Conservation (phyloP, 495 filamentous ascomycete species). For the Aspergillus bertholletiae region DNA sequence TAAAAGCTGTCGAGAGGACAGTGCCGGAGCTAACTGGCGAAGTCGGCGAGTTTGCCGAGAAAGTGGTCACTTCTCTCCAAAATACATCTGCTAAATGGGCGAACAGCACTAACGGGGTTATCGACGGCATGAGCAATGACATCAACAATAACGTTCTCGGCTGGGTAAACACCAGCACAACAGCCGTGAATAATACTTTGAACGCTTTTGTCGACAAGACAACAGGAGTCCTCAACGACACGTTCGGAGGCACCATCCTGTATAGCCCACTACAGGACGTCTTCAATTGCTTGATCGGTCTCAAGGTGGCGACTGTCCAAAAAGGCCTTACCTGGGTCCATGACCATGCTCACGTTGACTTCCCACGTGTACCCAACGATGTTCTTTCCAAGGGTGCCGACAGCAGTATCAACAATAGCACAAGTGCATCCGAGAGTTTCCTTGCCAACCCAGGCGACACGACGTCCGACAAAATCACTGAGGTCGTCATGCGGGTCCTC, state of each 20-base stretch:
- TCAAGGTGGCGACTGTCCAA: slow-evolving; percentile 73
- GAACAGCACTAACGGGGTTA: slow-evolving; percentile 66
- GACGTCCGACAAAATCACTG: slow-evolving; percentile 76
- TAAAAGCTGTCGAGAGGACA: slow-evolving; percentile 67
- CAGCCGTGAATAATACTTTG: slow-evolving; percentile 79
- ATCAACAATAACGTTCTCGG: slow-evolving; percentile 84
- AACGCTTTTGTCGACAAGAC: slow-evolving; percentile 76
- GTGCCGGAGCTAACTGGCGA: slow-evolving; percentile 71
- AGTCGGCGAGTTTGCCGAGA: slow-evolving; percentile 76
- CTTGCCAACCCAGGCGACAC: slow-evolving; percentile 64
- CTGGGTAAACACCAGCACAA: slow-evolving; percentile 81
- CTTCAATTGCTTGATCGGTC: slow-evolving; percentile 69
- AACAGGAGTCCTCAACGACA: slow-evolving; percentile 61
- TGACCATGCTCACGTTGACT: slow-evolving; percentile 77
- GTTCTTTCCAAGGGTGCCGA: slow-evolving; percentile 80
- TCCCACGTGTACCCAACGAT: slow-evolving; percentile 74
- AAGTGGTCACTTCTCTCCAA: slow-evolving; percentile 69
- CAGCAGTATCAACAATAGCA: slow-evolving; percentile 44
- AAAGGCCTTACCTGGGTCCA: slow-evolving; percentile 85
- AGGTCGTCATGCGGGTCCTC: slow-evolving; percentile 64
- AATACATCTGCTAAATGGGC: slow-evolving; percentile 78
- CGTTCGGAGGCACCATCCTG: slow-evolving; percentile 79
- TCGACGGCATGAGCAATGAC: slow-evolving; percentile 60
- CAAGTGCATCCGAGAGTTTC: slow-evolving; percentile 58
- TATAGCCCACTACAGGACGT: slow-evolving; percentile 68